Conservation (phyloP, 2,329 filamentous ascomycete species). For the Neobulgaria alba region DNA sequence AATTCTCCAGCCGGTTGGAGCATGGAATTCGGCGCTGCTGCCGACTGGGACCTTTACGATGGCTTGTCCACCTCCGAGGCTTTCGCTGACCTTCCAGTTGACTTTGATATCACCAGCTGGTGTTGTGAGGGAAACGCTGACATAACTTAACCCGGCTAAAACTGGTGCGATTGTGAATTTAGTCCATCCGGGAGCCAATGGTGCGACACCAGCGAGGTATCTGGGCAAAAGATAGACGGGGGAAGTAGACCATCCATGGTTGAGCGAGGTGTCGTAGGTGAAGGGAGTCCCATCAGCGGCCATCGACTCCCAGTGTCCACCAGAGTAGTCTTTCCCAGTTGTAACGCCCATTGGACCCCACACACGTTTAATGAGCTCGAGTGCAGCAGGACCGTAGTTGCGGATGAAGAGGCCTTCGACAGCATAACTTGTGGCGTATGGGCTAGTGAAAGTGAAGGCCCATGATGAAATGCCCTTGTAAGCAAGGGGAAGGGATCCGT, state of each 20-base stretch:
- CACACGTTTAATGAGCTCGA: slow-evolving; percentile 14
- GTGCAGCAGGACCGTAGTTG: slow-evolving; percentile 6
- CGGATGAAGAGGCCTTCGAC: slow-evolving; percentile 13
- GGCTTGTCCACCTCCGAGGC: slow-evolving; percentile 6
- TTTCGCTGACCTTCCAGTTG: slow-evolving; percentile 9
- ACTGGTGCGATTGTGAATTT: slow-evolving; percentile 15
- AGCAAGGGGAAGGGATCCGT: slow-evolving; percentile 8
- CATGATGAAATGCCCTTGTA: slow-evolving; percentile 12
- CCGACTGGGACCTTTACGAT: slow-evolving; percentile 10
- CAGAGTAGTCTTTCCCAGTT: slow-evolving; percentile 15
- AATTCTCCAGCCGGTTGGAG: slow-evolving; percentile 9
- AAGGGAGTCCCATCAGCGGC: slow-evolving; percentile 11
- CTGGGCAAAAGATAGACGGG: slow-evolving; percentile 17
- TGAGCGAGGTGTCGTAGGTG: slow-evolving; percentile 16
- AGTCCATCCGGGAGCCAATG: slow-evolving; percentile 14
- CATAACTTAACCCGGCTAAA: slow-evolving; percentile 10
- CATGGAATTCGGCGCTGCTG: slow-evolving; percentile 8
- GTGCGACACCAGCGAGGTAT: slow-evolving; percentile 16
- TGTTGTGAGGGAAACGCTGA: slow-evolving; percentile 12
- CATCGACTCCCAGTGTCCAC: slow-evolving; percentile 20
- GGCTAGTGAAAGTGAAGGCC: slow-evolving; percentile 16
- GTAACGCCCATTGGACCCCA: slow-evolving; percentile 19
- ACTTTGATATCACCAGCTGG: slow-evolving; percentile 10
- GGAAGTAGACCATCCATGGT: slow-evolving; percentile 20
- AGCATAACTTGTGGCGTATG: slow-evolving; percentile 18